Evolutionary conservation across 148 eudicot genomes (phyloP), one percentile per base, ranked within the genome.

Genomic region (Drosera capensis): DNA sequence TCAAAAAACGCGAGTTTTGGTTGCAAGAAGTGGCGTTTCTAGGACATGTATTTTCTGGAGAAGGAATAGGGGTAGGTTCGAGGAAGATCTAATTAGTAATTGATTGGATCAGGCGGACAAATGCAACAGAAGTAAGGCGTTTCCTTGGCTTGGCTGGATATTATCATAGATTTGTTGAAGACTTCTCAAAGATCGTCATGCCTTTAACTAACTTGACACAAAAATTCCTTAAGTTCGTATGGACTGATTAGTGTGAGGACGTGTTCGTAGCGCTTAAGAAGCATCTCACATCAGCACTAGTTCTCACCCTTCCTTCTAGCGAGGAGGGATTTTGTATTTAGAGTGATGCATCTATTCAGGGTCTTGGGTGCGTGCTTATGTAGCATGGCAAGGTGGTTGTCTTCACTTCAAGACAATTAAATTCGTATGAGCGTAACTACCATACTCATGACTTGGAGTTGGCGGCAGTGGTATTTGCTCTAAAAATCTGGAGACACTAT

Each of bases 1-100:
- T 46, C 30, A 9, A 26, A 13, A 46, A 46, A 16, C 25, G 50
- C 8, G 30, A 24, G 25, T 46, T 46, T 9, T 46, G 50, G 50
- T 46, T 46, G 15, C 12, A 46, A 8, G 24, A 25, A 35, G 34
- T 40, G 1, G 30, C 0, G 0, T 52, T 52, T 23, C 37, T 41
- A 6, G 48, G 46, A 15, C 48, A 53, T 23, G 31, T 53, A 8
- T 25, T 41, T 1, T 22, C 29, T 17, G 19, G n/a, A 11, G 14
- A 53, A 1, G 57, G 57, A 6, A 26, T 53, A 4, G 20, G 17
- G 20, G 48, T 53, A 0, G 57, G 43, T 4, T 23, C 25, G 5
- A 17, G 39, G 1, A 54, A 41, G 49, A 20, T 41, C 9, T 3
- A 54, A n/a, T 19, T 25, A 19, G 25, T 41, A 8, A 20, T 23